Base-by-base conservation (phyloP, 148 eudicot species). In the Oxyria digyna region DNA sequence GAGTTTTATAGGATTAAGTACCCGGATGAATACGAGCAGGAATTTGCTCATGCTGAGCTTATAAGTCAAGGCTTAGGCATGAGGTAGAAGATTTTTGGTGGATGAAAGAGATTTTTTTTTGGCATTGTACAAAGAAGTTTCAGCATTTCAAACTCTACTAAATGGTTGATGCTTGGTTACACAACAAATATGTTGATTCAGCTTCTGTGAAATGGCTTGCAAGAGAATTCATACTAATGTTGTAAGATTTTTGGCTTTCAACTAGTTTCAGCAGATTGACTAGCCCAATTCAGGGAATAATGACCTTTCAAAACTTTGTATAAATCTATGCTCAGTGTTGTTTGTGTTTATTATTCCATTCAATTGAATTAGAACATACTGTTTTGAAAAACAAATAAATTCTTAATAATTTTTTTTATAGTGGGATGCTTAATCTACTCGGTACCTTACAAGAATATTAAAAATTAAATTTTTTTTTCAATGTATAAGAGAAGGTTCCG, bases 1-100 rank as follows among this genome's bases (percentile, higher is more conserved):
- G 90, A 87, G 42, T 72, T 66, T 67, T 85, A 65, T 42, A 82
- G 82, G 67, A 72, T 68, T 40, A 80, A 82, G 41, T 72, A 74
- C 66, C 74, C 70, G 11, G 87, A 79, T 20, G 86, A 87, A 13
- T 66, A 35, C 15, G 69, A 66, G 23, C 45, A 66, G 46, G 45
- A 66, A 23, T 66, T 65, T n/a, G 43, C 35, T 7, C 65, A 59
- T 17, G 17, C 62, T 3, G 62, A 10, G 62, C 62, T 54, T 24
- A 10, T 54, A 8, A 54, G 32, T 11, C 62, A 54, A 23, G 31
- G 62, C 62, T 8, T 54, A 15, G 13, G 6, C 13, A 8, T 54
- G 62, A 17, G 18, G 62, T 7, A 23, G 31, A 12, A 50, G 27
- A 50, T 50, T 20, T 21, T 27, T 27, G 12, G 6, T 8, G 26